Evolutionary conservation across 2,329 filamentous ascomycete genomes (phyloP).

Genomic region (Sphaerostilbella broomeana): DNA sequence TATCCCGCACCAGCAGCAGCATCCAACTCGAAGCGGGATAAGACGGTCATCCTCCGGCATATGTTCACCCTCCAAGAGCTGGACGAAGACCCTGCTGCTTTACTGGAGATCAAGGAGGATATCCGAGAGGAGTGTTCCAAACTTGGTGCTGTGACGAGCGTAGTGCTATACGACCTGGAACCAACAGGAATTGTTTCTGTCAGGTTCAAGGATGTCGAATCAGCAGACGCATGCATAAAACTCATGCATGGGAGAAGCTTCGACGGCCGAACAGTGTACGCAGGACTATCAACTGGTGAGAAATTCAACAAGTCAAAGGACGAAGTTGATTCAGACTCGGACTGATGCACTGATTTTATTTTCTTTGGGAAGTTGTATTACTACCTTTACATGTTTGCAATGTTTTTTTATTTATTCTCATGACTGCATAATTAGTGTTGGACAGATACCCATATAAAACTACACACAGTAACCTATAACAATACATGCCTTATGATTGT

Average conservation of each 20-base stretch:
- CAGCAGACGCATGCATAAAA: constrained; percentile 65
- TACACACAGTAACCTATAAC: too few relatives aligned
- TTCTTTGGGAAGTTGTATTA: neutral
- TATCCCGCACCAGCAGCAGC: constrained; percentile 37
- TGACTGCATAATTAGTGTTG: constrained; percentile 7
- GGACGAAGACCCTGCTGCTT: constrained; percentile 72
- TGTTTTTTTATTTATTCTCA: neutral
- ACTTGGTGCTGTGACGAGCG: constrained; percentile 81
- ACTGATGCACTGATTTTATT: too few relatives aligned
- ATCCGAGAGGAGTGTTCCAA: constrained; percentile 85
- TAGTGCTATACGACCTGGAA: constrained; percentile 85
- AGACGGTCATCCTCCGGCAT: constrained; percentile 79
- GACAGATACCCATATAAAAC: constrained; percentile 10
- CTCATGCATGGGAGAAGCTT: constrained; percentile 78
- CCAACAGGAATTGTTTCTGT: constrained; percentile 78
- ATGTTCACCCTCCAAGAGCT: constrained; percentile 89
- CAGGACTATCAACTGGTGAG: constrained; percentile 66
- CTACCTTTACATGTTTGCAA: neutral
- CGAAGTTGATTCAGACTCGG: constrained; percentile 38
- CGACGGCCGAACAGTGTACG: constrained; percentile 63
- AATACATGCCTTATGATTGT: too few relatives aligned
- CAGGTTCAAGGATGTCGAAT: constrained; percentile 65
- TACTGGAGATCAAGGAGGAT: constrained; percentile 91
- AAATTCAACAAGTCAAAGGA: constrained; percentile 64
- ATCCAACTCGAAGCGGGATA: constrained; percentile 57